A percentile compares a stretch with the other conserved stretches of the same genome.
phyloP scores from a whole-genome alignment of 768 basidiomycete genomes.

The Mycena metata region DNA sequence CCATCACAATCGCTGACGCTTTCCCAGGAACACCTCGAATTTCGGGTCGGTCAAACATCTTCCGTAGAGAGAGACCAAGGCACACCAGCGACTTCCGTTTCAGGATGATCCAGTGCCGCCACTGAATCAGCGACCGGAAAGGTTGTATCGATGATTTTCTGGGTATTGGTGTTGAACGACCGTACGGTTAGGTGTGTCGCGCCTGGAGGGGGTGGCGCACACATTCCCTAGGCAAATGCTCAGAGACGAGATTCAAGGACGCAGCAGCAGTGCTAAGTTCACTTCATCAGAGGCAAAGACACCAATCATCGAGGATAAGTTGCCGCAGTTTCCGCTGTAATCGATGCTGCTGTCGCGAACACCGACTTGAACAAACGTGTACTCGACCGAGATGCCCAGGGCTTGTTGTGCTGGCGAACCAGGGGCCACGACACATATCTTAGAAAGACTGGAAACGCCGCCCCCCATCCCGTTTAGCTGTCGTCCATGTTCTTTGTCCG shows the following conservation, averaged over 20 bases:
- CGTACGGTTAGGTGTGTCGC: slow-evolving; percentile 60
- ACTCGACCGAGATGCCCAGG: slow-evolving; percentile 70
- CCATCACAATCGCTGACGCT: slow-evolving; percentile 74
- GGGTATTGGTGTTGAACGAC: slow-evolving; percentile 80
- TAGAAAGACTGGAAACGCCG: slow-evolving; percentile 80
- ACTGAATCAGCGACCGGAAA: slow-evolving; percentile 64
- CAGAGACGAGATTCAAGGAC: slow-evolving; percentile 1
- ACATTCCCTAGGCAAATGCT: slow-evolving; percentile 53
- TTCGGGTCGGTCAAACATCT: too few species aligned
- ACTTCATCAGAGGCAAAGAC: slow-evolving; percentile 76
- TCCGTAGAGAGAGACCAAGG: too few species aligned
- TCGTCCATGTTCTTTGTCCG: slow-evolving; percentile 73
- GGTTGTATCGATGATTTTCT: slow-evolving; percentile 76
- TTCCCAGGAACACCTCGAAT: slow-evolving; percentile 62
- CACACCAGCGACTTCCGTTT: slow-evolving; percentile 70
- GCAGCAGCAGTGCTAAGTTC: slow-evolving; percentile 3
- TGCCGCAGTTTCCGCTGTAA: slow-evolving; percentile 82
- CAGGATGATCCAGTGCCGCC: slow-evolving; percentile 62
- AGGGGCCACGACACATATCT: slow-evolving; percentile 74
- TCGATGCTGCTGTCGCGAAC: slow-evolving; percentile 73
- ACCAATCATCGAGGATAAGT: slow-evolving; percentile 78
- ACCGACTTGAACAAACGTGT: slow-evolving; percentile 77
- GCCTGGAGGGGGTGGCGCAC: slow-evolving; percentile 42
- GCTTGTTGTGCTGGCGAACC: slow-evolving; percentile 58
- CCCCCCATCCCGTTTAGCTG: slow-evolving; percentile 90